Conservation (phyloP, 441 rosid genomes). For the Populus hybrid region DNA sequence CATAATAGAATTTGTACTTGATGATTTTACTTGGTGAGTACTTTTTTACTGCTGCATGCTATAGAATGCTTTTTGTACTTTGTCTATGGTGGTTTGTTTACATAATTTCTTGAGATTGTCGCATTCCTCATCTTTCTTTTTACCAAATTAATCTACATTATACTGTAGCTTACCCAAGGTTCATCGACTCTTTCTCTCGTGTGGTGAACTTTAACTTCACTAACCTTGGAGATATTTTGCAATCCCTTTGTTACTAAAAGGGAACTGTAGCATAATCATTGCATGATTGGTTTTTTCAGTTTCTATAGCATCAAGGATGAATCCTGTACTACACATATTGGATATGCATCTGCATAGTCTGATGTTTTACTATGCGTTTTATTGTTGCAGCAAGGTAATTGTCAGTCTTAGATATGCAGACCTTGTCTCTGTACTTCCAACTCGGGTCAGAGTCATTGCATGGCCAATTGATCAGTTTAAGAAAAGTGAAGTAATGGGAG, state of each 20-base stretch:
- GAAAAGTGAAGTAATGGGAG: constrained; percentile 42
- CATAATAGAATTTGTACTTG: constrained; percentile 78
- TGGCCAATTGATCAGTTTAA: constrained; percentile 68
- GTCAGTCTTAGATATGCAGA: constrained; percentile 83
- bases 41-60: not conserved
- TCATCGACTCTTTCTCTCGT: not conserved
- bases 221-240: not conserved
- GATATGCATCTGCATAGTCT: too few species aligned
- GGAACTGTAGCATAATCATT: not conserved
- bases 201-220: not conserved
- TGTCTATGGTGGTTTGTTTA: not conserved
- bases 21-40: constrained; percentile 78
- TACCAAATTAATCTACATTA: not conserved
- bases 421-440: constrained; percentile 73
- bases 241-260: not conserved
- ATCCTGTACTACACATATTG: not conserved
- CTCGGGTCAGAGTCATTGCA: constrained; percentile 66
- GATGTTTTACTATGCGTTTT: not conserved
- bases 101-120: not conserved
- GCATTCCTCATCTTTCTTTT: not conserved
- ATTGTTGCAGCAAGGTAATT: constrained; percentile 70
- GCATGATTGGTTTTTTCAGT: not conserved
- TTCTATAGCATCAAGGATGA: not conserved
- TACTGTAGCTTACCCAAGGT: not conserved
- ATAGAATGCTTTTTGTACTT: not conserved